Evolutionary conservation across 352 stramenopile species (phyloP).

Genomic region (Phytophthora brassicae): DNA sequence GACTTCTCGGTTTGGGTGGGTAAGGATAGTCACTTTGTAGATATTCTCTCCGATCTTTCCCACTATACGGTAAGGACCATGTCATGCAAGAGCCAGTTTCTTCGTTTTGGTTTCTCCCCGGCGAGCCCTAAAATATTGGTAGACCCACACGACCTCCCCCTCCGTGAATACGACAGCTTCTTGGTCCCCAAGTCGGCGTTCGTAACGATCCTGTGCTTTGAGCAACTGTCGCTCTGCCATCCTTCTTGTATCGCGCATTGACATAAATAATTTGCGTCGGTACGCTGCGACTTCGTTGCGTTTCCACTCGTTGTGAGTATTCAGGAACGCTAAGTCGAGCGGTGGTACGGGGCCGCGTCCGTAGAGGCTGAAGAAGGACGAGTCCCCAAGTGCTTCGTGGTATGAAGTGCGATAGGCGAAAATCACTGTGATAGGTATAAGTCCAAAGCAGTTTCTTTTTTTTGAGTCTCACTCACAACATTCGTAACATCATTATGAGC

Average conservation of each 20-base stretch:
- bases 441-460: too few species aligned
- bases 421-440: too few species aligned
- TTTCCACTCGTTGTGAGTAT: neutral
- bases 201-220: neutral
- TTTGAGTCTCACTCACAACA: neutral
- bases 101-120: neutral
- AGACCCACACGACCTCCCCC: neutral
- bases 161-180: neutral
- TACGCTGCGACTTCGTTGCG: neutral
- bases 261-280: neutral
- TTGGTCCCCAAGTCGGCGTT: neutral
- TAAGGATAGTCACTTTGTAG: neutral
- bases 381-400: neutral
- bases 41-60: neutral
- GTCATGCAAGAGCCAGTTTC: neutral
- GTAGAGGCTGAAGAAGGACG: neutral
- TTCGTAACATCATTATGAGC: neutral
- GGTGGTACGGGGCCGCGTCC: neutral
- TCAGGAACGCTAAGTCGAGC: neutral
- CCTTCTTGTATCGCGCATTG: neutral
- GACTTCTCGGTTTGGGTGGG: neutral
- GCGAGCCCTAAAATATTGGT: neutral
- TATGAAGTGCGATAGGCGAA: too few species aligned
- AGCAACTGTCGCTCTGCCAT: neutral
- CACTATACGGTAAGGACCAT: neutral